Evolutionary conservation across 257 asterid genomes (phyloP).

Genomic region (Paulownia fortunei): DNA sequence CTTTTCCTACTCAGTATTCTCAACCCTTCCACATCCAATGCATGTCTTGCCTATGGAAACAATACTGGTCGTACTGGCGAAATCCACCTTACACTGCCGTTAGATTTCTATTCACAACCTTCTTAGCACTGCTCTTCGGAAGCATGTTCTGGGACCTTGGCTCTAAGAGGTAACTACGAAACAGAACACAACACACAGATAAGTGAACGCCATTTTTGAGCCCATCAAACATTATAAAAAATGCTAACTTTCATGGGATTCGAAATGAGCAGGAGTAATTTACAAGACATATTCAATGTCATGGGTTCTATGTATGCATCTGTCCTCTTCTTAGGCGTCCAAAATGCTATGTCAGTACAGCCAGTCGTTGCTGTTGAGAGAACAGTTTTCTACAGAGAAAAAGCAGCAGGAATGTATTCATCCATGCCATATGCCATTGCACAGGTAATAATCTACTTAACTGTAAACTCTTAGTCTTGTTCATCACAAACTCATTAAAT

Average conservation of each 20-base stretch:
- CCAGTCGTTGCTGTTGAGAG: constrained; percentile 56
- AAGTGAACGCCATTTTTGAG: not conserved
- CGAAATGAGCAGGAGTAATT: constrained; percentile 36
- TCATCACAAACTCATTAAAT: not conserved
- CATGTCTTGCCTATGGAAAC: constrained; percentile 65
- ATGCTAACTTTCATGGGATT: not conserved
- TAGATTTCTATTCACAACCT: constrained; percentile 46
- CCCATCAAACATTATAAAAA: not conserved
- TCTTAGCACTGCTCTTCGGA: constrained; percentile 50
- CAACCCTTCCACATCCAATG: constrained; percentile 55
- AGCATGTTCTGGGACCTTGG: constrained; percentile 68
- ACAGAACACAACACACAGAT: not conserved
- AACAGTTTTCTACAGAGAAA: constrained; percentile 58
- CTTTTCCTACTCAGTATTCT: constrained; percentile 45
- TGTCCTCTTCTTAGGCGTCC: constrained; percentile 50
- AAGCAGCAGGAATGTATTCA: constrained; percentile 71
- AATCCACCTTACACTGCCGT: constrained; percentile 61
- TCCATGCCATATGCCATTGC: constrained; percentile 61
- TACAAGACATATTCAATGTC: constrained; percentile 41
- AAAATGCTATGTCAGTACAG: constrained; percentile 38
- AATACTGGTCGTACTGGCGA: constrained; percentile 65
- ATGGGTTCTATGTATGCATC: constrained; percentile 47
- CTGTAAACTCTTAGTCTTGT: not conserved
- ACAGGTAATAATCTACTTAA: constrained; percentile 37
- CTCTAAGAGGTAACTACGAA: constrained; percentile 46